Conservation (phyloP, 2,329 filamentous ascomycete species). For the Pseudohalonectria lignicola region DNA sequence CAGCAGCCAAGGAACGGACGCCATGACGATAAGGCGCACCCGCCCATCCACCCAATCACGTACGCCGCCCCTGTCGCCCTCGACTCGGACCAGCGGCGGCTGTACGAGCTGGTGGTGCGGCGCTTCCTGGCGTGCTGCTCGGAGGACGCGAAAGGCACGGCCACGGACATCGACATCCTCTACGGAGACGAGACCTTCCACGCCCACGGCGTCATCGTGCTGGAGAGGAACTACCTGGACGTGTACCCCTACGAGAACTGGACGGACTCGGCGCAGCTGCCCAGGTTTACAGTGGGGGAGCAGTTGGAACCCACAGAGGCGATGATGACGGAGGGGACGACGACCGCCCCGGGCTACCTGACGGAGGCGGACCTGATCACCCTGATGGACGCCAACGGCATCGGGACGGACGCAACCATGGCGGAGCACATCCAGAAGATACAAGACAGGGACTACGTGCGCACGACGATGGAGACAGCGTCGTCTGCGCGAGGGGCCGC, state of each 20-base stretch:
- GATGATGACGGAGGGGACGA: slow-evolving; percentile 84
- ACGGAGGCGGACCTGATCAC: slow-evolving; percentile 93
- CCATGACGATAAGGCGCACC: slow-evolving; percentile 94
- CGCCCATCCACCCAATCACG: slow-evolving; percentile 92
- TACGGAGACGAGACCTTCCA: slow-evolving; percentile 79
- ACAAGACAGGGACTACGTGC: slow-evolving; percentile 78
- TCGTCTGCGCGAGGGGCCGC: no score
- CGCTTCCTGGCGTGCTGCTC: slow-evolving; percentile 94
- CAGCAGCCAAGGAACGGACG: slow-evolving; percentile 70
- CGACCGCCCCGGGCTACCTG: slow-evolving; percentile 70
- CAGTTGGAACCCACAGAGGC: slow-evolving; percentile 81
- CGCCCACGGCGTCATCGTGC: slow-evolving; percentile 71
- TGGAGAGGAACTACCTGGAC: slow-evolving; percentile 86
- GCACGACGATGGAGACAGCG: no score
- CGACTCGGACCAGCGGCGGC: slow-evolving; percentile 52
- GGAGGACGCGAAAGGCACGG: slow-evolving; percentile 79
- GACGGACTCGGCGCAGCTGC: slow-evolving; percentile 77
- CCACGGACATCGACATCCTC: slow-evolving; percentile 72
- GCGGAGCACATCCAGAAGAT: slow-evolving; percentile 97
- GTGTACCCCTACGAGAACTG: slow-evolving; percentile 96
- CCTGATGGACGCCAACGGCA: slow-evolving; percentile 97
- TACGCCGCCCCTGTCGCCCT: slow-evolving; percentile 58
- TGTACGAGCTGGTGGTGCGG: slow-evolving; percentile 89
- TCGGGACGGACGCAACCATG: slow-evolving; percentile 98
- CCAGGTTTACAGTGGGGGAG: slow-evolving; percentile 69